Base-by-base conservation (phyloP, 2,329 filamentous ascomycete species). In the Xylaria sp. region DNA sequence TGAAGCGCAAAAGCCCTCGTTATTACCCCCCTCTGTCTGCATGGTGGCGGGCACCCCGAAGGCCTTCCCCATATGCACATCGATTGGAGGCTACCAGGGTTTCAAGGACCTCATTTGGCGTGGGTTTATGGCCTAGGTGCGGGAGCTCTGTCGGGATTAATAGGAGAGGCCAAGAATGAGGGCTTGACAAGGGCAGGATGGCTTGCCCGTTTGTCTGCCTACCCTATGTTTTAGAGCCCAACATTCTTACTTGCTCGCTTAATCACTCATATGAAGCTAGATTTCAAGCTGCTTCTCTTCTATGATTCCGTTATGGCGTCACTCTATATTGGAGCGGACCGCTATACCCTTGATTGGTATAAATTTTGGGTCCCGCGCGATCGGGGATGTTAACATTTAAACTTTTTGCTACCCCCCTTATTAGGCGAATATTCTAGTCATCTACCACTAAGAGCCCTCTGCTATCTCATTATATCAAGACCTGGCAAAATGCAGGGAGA, bases 401-500 rank as follows among this genome's bases (percentile, higher is more conserved):
- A 58, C 44, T 51, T 58, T 51, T 13, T 15, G 13, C 37, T 38
- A n/a, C 23, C n/a, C 23, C 29, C 44, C 49, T 37, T 51, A 37
- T 19, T 17, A 13, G 10, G 23, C 11, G 15, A 46, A 7, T 17
- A 25, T 7, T 3, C 19, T 19, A 41, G 13, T 35, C 47, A 47
- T 3, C 13, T 17, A 19, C 25, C 29, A 9, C 40, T 8, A 23
- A 35, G 35, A 13, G 6, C 15, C 19, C 5, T 51, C n/a, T n/a
- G n/a, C n/a, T 4, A 9, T 15, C 1, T 3, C 27, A 47, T n/a
- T 4, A 37, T 21, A 53, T 17, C 11, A 11, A 27, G 17, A 25
- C 3, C 6, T 8, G 7, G 3, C 23, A 67, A 63, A n/a, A 70
- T 70, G 68, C 66, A 69, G 44, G 37, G 64, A 27, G 68, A 70